These are phyloP conservation scores for Endocarpon pusillum DNA, from an alignment of 495 filamentous ascomycete genomes.

Conservation along the genomic window DNA sequence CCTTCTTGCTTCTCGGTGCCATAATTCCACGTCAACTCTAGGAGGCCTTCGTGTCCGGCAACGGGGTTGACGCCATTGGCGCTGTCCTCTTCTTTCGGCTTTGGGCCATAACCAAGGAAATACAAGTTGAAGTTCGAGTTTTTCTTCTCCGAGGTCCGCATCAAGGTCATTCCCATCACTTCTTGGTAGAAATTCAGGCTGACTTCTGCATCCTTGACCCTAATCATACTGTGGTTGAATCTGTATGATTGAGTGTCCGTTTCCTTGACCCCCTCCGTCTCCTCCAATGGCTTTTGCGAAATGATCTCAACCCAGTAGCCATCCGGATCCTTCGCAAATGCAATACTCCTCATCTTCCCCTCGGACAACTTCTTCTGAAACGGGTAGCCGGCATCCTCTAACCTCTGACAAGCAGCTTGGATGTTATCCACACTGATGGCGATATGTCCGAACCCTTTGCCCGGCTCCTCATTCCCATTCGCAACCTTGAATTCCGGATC, in stretches of 20 bases:
- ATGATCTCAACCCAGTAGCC: slow-evolving; percentile 78
- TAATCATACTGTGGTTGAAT: slow-evolving; percentile 68
- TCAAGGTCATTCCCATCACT: slow-evolving; percentile 68
- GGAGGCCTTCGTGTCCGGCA: slow-evolving; percentile 58
- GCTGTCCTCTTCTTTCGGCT: slow-evolving; percentile 27
- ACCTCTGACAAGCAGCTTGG: slow-evolving; percentile 67
- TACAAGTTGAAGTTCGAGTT: slow-evolving; percentile 74
- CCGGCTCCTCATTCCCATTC: slow-evolving; percentile 80
- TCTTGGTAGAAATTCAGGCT: slow-evolving; percentile 84
- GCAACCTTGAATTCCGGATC: slow-evolving; percentile 66
- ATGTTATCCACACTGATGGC: slow-evolving; percentile 82
- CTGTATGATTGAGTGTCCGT: slow-evolving; percentile 37
- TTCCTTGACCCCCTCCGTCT: slow-evolving; percentile 35
- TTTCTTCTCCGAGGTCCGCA: slow-evolving; percentile 52
- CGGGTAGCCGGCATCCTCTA: slow-evolving; percentile 75
- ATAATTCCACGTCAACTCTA: slow-evolving; percentile 94
- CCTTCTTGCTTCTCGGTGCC: slow-evolving; percentile 79
- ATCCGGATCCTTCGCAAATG: slow-evolving; percentile 86
- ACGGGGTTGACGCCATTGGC: slow-evolving; percentile 34
- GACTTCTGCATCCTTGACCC: slow-evolving; percentile 74
- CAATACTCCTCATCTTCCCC: slow-evolving; percentile 74
- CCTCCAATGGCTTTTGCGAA: slow-evolving; percentile 26
- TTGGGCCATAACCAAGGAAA: slow-evolving; percentile 65
- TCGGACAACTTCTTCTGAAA: slow-evolving; percentile 92
- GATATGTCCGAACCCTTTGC: slow-evolving; percentile 79